Evolutionary conservation across 2,329 filamentous ascomycete genomes (phyloP), one percentile per base, ranked within the genome.

Genomic region (Stachybotrys echinatus): DNA sequence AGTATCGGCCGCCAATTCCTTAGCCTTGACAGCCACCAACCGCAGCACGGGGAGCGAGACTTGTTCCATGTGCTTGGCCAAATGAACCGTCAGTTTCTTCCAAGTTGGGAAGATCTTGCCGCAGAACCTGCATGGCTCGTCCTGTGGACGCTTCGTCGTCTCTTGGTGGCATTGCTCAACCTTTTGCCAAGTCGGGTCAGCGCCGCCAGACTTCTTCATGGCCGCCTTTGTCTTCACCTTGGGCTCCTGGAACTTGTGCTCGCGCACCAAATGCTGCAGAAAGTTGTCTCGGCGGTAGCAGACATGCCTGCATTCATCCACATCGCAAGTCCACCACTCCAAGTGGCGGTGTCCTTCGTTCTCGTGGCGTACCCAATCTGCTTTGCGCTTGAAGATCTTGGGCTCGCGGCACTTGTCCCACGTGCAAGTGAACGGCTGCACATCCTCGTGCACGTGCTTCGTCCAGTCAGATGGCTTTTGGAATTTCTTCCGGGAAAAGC

Each of bases 401-500:
- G 88, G 84, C 45, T 95, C 90, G 8, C 81, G 80, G 63, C 92
- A 96, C 47, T 83, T 78, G 2, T 87, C 83, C 73, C 92, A 96
- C 0, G 91, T 96, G 68, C 92, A 96, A 3, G 89, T 95, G 58
- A 96, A 96, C 0, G 92, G 92, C 63, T 94, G 88, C 1, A 96
- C 83, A 64, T 96, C 92, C 68, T 96, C 92, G 59, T 95, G 89
- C 1, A 96, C 89, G 62, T 96, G 92, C 65, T 96, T 96, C 2
- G 91, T 95, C 92, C 92, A 96, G 67, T 96, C 92, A 0, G 91
- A 96, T 17, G 91, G 92, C 66, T 96, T 96, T 59, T 85, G 82
- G 59, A 94, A 91, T 60, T 84, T 89, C 74, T 94, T 95, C 48
- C 84, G 79, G 58, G 85, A 83, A 72, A 89, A 96, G 70, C 92